Conservation (phyloP, 768 basidiomycete genomes). For the Cystobasidium ongulense region DNA sequence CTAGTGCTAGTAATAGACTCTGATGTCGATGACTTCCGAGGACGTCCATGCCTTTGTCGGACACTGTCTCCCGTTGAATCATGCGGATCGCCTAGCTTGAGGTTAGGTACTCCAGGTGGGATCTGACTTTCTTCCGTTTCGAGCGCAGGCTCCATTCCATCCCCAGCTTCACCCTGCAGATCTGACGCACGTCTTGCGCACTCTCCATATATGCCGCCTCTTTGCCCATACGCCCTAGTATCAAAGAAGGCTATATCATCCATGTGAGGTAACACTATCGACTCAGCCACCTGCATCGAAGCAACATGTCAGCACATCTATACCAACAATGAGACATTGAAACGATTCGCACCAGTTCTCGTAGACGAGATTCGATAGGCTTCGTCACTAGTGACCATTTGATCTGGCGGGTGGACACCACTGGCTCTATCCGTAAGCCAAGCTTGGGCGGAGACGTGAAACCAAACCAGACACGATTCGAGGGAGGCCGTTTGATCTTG, state of each 20-base stretch:
- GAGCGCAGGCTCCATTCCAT: neutral
- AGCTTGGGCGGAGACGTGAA: conserved; percentile 84
- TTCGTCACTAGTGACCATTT: conserved; percentile 86
- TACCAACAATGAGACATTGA: neutral
- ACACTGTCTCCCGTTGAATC: neutral
- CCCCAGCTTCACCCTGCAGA: neutral
- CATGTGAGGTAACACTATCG: conserved; percentile 93
- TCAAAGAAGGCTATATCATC: conserved; percentile 97
- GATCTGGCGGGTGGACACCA: conserved; percentile 87
- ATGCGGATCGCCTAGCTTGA: conserved; percentile 24
- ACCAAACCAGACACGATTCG: conserved; percentile 83
- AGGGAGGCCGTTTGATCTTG: conserved; percentile 80
- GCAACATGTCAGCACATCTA: neutral
- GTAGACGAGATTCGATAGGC: conserved; percentile 78
- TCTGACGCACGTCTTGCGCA: conserved; percentile 49
- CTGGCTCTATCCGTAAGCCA: conserved; percentile 80
- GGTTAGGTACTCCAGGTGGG: conserved; percentile 27
- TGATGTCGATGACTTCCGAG: neutral
- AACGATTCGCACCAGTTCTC: conserved; percentile 62
- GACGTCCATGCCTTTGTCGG: neutral
- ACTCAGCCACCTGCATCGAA: conserved; percentile 68
- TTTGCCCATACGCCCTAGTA: conserved; percentile 55
- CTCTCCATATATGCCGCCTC: conserved; percentile 85
- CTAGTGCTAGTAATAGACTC: conserved; percentile 2
- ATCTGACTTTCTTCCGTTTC: conserved; percentile 1